Evolutionary conservation across 495 filamentous ascomycete species (phyloP).

Genomic region (Tuber borchii): DNA sequence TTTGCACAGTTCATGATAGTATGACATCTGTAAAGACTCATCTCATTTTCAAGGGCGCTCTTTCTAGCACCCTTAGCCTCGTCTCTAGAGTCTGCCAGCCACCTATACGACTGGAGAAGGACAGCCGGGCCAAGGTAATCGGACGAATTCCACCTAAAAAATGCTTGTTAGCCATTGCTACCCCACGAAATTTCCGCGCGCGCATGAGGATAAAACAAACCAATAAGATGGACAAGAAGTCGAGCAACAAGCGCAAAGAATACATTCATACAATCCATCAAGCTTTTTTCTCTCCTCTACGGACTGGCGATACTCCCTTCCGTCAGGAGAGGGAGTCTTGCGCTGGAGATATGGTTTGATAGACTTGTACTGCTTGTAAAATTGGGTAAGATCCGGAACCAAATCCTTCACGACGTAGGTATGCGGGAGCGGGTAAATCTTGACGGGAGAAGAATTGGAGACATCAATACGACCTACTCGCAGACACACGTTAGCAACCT

Average conservation of each 20-base stretch:
- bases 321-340: conserved; percentile 67
- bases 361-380: conserved; percentile 99
- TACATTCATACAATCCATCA: conserved; percentile 98
- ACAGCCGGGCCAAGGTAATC: conserved; percentile 97
- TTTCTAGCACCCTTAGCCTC: conserved; percentile 80
- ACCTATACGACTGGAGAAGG: conserved; percentile 92
- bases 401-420: conserved; percentile 99
- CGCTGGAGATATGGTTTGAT: conserved; percentile 98
- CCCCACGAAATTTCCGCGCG: neutral
- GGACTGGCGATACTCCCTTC: conserved; percentile 81
- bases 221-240: conserved; percentile 98
- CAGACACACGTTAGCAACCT: conserved; percentile 8
- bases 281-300: conserved; percentile 90
- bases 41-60: conserved; percentile 89
- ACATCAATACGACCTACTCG: conserved; percentile 80
- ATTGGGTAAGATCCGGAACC: conserved; percentile 91
- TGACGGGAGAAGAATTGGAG: conserved; percentile 68
- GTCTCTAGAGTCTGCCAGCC: conserved; percentile 88
- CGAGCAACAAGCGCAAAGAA: conserved; percentile 97
- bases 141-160: conserved; percentile 72
- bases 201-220: conserved; percentile 37
- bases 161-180: conserved; percentile 5
- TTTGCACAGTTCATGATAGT: conserved; percentile 96
- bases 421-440: conserved; percentile 97
- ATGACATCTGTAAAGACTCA: conserved; percentile 97